Base-by-base conservation (phyloP, 192 early-diverging fungal genomes). In the Entophlyctis luteolus region DNA sequence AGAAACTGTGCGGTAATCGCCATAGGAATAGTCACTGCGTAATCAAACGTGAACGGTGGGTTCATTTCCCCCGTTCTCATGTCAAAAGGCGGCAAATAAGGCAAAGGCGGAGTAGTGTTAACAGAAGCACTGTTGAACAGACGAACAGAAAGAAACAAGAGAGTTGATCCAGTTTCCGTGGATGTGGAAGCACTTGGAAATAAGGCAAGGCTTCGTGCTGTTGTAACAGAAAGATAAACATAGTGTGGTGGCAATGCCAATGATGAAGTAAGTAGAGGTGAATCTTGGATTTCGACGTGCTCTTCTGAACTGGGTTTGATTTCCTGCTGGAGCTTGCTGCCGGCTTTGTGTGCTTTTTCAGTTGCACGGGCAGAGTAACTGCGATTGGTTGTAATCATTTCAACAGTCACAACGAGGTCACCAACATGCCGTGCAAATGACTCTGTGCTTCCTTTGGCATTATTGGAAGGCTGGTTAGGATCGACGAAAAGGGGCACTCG, bases 41-140 rank as follows among this genome's bases (percentile, higher is more conserved):
- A 78, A 48, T 58, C 71, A 70, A 78, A 78, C 33, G 69, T 67
- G 0, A 71, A 56, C 27, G 70, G 71, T 3, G 50, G 18, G 37
- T 72, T 72, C 32, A 78, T 28, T 25, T 58, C 34, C 1, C 77
- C 77, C 2, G 72, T 78, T 5, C 42, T 27, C 23, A 70, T 39
- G 53, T 78, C 73, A 55, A 78, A 78, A 6, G 77, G 77, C 34
- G 72, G 71, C 5, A 68, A 48, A 62, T 73, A 78, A 20, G 68
- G 55, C 1, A 78, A 52, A 10, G 77, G 77, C 0, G 73, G 70
- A 36, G 77, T 72, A 33, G 62, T 66, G 29, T 62, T 63, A 1
- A 73, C 62, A 23, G 77, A 67, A 2, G 46, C 66, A 6, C 65
- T 35, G 3, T 67, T 71, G 54, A 78, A 71, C 18, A 78, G 48